Base-by-base conservation (phyloP, 2,329 filamentous ascomycete species). In the Trichoderma polysporum region DNA sequence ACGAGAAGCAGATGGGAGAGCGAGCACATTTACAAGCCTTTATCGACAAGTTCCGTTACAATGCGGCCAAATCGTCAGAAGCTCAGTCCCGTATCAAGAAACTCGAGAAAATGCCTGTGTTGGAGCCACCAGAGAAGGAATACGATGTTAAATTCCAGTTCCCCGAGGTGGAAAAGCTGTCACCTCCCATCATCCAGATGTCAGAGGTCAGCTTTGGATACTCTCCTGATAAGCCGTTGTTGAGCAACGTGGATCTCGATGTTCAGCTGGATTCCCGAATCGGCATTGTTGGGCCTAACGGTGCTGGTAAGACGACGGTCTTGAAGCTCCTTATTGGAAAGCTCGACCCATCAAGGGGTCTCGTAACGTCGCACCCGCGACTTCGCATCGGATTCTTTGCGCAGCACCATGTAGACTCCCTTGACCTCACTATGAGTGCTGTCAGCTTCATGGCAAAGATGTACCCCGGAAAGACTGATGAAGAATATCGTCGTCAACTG, bases 1-100 rank as follows among this genome's bases (percentile, higher is more conserved):
- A 99, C 80, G 95, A 99, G 80, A 98, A 96, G 80, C 95, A 99
- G 77, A 97, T 98, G 93, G 93, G 86, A 1, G 89, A 94, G 79
- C 88, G 95, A 73, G 93, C 93, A 35, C 95, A 99, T 84, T 82
- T 99, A 70, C 95, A 99, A 83, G 90, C 92, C 31, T 99, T 99
- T 80, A 99, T 99, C 81, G 95, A 99, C 86, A 99, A 99, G 82
- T 99, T 99, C 86, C 89, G 95, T 62, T 99, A 99, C 86, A 99
- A 99, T 77, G 95, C 95, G 31, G 95, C 94, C 75, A 99, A 99
- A 80, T 97, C 95, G 0, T 97, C 94, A 9, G 95, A 99, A 83
- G 95, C 95, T 1, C 95, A 99, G 77, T 98, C 94, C 0, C 90
- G 95, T 75, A 98, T 99, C 86, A 99, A 99, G 86, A 99, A 99